Evolutionary conservation across 2,329 filamentous ascomycete species (phyloP), one percentile per base, ranked within the genome.

Genomic region (Eutypella sp.): DNA sequence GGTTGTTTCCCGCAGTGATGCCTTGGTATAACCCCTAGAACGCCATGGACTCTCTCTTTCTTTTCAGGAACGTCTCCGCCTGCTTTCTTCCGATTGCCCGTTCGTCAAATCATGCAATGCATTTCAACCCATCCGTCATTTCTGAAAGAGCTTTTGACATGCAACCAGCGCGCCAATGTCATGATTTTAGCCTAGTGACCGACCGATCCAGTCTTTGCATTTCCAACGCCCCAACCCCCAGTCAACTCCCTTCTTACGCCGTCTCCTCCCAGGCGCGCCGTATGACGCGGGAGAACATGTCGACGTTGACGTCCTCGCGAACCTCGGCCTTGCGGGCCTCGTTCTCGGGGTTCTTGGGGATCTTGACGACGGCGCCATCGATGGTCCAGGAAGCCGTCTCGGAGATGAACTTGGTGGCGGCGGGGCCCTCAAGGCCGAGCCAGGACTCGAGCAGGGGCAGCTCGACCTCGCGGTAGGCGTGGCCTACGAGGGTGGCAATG

Each of bases 321-420:
- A 96, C 95, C 67, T 96, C 87, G 34, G 90, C 86, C 69, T 93
- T 93, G 76, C 95, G 89, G 38, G 90, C 93, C 80, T 97, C 92
- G 67, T 96, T 96, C 72, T 99, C 93, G 64, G 93, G 88, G 74
- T 99, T 99, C 62, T 85, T 75, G 46, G 93, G 93, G 46, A 99
- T 81, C 67, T 81, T 81, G 52, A 96, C 84, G 37, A 72, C 62
- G 27, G 75, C 81, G 24, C 75, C 72, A 50, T 89, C 85, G 36
- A 96, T 77, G 59, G 79, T 81, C 90, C 92, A 99, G 54, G 87
- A 89, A 62, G 87, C 93, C 10, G 92, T 87, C 66, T 92, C 88
- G 47, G 81, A 79, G 56, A 93, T 81, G 58, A 95, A 95, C 70
- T 89, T 89, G 59, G 79, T 75, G 41, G 88, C 81, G 27, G 76